Conservation (phyloP, 345 rosid species). For the Eutrema heterophyllum region DNA sequence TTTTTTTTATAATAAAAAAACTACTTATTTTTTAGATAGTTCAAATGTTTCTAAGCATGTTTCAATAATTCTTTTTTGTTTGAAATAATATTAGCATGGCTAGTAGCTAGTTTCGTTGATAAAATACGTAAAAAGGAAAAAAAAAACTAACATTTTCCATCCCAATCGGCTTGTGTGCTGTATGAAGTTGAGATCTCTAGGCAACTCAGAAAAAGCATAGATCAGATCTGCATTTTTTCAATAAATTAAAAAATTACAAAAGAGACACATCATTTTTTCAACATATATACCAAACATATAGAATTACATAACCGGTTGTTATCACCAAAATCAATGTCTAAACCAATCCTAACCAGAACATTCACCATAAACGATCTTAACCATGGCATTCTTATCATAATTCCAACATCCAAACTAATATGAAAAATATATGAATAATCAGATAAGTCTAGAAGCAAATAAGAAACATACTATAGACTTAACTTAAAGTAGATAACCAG, state of each 20-base stretch:
- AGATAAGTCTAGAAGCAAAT: too few relatives aligned
- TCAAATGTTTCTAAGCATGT: not conserved
- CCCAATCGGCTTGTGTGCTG: slow-evolving; percentile 78
- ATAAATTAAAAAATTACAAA: not conserved
- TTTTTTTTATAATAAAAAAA: too few relatives aligned
- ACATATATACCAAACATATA: not conserved
- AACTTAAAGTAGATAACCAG: not conserved
- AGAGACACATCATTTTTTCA: not conserved
- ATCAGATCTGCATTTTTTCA: slow-evolving; percentile 71
- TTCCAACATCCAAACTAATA: not conserved
- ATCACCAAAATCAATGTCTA: not conserved
- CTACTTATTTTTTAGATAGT: not conserved
- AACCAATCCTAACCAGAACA: not conserved
- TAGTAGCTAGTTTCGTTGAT: not conserved
- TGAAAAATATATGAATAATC: not conserved
- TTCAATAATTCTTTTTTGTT: not conserved
- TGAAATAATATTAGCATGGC: not conserved
- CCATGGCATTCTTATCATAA: slow-evolving; percentile 4
- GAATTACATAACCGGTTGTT: not conserved
- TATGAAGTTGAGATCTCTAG: slow-evolving; percentile 82
- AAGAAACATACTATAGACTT: not conserved
- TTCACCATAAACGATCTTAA: not conserved
- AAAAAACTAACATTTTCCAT: slow-evolving; percentile 71
- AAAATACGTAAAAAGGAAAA: not conserved
- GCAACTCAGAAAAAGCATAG: slow-evolving; percentile 71